Base-by-base conservation (phyloP, 768 basidiomycete genomes). In the Mycena galopus region DNA sequence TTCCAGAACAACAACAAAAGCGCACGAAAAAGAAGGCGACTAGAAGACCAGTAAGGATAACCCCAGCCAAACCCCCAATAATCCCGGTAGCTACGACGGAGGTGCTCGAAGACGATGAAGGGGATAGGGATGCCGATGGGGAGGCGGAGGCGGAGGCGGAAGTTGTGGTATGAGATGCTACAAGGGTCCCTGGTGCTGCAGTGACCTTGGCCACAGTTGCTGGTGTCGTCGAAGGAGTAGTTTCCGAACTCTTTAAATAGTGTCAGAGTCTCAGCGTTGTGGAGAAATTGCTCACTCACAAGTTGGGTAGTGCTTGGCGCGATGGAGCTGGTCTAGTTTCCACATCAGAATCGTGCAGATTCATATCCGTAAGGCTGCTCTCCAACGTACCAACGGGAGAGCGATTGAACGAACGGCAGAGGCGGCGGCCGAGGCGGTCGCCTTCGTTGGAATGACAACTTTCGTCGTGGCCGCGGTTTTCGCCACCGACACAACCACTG, bases 11-110 rank as follows among this genome's bases (percentile, higher is more conserved):
- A 9, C 17, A 30, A 16, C 2, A 25, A 35, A 59, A 23, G 17
- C 32, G 57, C 50, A 65, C 64, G 21, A 71, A 14, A 21, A 71
- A 53, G 58, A 71, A 71, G 21, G 70, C 70, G n/a, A 71, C 53
- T 6, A 71, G 32, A 6, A 71, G 16, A 2, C 58, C 65, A 3
- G 70, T 61, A 8, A 71, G 1, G 3, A 29, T 25, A 10, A 71
- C 39, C 4, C 70, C 70, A 1, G 29, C 58, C 2, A 71, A 9
- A 17, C 58, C 17, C 23, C 70, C 65, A 9, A 44, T 60, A 21
- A 71, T 55, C 5, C 64, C 70, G 16, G 59, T 65, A 17, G 59
- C 30, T 12, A 71, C 12, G 8, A 51, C 51, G 3, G 65, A 30
- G 51, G 56, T 44, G 37, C 65, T 71, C 6, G 37, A 44, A 0